Evolutionary conservation across 2,329 filamentous ascomycete genomes (phyloP).

Genomic region (Stachybotrys chartarum): DNA sequence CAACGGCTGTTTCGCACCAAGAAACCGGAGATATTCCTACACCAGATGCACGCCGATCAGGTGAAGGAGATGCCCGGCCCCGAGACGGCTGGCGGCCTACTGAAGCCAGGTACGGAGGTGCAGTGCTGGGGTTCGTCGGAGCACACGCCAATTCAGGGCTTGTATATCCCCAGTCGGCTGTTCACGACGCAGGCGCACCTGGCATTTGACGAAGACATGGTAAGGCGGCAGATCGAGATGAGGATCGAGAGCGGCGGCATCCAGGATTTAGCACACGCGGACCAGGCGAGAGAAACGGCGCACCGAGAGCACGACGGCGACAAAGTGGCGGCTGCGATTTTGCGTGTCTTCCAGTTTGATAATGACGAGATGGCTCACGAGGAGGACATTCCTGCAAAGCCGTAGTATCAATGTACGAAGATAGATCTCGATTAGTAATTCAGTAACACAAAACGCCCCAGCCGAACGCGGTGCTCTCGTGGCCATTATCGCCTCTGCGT

Average conservation of each 20-base stretch:
- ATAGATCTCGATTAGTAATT: too few species aligned
- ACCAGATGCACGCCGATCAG: slow-evolving; percentile 77
- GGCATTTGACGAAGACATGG: slow-evolving; percentile 65
- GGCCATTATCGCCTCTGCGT: too few species aligned
- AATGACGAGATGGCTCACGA: slow-evolving; percentile 27
- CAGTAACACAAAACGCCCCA: too few species aligned
- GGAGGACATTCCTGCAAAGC: too few species aligned
- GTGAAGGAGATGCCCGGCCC: slow-evolving; percentile 52
- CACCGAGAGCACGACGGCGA: slow-evolving; percentile 62
- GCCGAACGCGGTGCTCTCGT: too few species aligned
- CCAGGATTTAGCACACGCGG: slow-evolving; percentile 53
- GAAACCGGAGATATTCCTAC: slow-evolving; percentile 43
- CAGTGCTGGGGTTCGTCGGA: slow-evolving; percentile 56
- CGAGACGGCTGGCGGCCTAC: slow-evolving; percentile 34
- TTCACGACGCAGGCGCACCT: slow-evolving; percentile 76
- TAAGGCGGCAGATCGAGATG: slow-evolving; percentile 53
- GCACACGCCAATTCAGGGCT: slow-evolving; percentile 63
- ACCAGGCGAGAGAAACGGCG: slow-evolving; percentile 55
- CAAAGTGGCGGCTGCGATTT: slow-evolving; percentile 57
- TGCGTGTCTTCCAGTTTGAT: slow-evolving; percentile 48
- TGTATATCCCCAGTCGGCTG: slow-evolving; percentile 58
- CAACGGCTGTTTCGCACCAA: slow-evolving; percentile 61
- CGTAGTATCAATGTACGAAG: too few species aligned
- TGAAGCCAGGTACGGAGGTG: slow-evolving; percentile 32
- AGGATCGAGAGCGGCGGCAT: slow-evolving; percentile 54